phyloP scores from a whole-genome alignment of 768 basidiomycete species.

The Suillus brevipes region DNA sequence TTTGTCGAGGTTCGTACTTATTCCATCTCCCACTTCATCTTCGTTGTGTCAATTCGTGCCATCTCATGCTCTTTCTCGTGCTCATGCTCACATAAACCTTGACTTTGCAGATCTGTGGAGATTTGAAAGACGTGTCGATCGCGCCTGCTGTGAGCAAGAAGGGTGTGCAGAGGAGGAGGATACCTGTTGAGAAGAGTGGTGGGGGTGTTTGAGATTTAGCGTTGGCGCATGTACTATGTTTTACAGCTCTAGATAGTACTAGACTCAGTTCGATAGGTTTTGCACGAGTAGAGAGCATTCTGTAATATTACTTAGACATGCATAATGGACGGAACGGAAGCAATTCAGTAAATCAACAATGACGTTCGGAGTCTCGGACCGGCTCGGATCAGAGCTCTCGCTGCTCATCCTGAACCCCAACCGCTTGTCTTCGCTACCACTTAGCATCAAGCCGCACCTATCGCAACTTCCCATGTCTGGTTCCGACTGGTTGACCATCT shows the following conservation, averaged over 20 bases:
- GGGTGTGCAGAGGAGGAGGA: slow-evolving; percentile 43
- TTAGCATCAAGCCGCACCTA: background rate
- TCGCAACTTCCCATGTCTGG: background rate
- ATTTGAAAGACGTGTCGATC: slow-evolving; percentile 65
- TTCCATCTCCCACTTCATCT: background rate
- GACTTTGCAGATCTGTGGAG: slow-evolving; percentile 61
- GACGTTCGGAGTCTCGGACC: too few species aligned
- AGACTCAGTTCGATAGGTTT: background rate
- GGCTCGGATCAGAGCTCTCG: too few species aligned
- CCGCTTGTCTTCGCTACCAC: too few species aligned
- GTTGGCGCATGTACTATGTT: background rate
- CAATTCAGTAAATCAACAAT: background rate
- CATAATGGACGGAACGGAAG: background rate
- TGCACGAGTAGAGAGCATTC: background rate
- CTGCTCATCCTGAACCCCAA: too few species aligned
- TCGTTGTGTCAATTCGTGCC: background rate
- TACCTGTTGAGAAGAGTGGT: slow-evolving; percentile 43
- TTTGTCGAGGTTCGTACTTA: slow-evolving; percentile 78
- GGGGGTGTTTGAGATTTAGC: slow-evolving; percentile 26
- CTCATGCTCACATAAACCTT: background rate
- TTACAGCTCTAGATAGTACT: background rate
- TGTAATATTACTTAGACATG: background rate
- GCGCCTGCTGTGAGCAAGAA: slow-evolving; percentile 34
- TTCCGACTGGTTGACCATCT: background rate
- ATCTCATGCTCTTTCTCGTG: background rate